Evolutionary conservation across 768 basidiomycete species (phyloP).

Genomic region (Agaricus sinodeliciosus): DNA sequence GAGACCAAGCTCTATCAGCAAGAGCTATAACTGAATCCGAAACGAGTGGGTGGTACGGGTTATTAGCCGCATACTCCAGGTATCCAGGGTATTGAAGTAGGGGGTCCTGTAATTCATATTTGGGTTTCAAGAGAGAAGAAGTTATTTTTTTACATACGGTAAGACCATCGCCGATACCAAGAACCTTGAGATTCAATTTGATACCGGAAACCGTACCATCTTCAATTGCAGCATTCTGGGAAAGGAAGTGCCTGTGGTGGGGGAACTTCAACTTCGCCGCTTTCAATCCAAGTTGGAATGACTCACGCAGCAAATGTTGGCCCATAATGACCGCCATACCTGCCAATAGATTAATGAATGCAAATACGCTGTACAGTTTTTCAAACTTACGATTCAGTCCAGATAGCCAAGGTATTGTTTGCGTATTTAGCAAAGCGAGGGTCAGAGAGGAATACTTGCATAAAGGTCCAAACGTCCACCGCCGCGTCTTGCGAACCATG

Average conservation of each 20-base stretch:
- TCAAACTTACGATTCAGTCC: constrained; percentile 51
- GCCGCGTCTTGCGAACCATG: constrained; percentile 50
- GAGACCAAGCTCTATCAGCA: constrained; percentile 38
- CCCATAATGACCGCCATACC: constrained; percentile 69
- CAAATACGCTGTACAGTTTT: neutral
- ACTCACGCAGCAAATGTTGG: constrained; percentile 55
- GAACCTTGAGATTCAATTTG: constrained; percentile 49
- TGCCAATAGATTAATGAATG: constrained; percentile 15
- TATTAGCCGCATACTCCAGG: constrained; percentile 45
- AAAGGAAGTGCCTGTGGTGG: constrained; percentile 39
- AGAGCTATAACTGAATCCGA: constrained; percentile 29
- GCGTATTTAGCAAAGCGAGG: constrained; percentile 43
- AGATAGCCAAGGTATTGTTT: constrained; percentile 43
- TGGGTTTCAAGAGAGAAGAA: neutral
- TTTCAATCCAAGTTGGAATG: neutral
- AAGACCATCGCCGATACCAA: constrained; percentile 59
- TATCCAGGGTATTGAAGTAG: constrained; percentile 54
- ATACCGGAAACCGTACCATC: constrained; percentile 37
- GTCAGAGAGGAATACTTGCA: constrained; percentile 58
- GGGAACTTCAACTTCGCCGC: neutral
- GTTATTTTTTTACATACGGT: constrained; percentile 31
- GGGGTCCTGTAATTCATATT: constrained; percentile 24
- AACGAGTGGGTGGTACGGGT: constrained; percentile 53
- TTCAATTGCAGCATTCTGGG: constrained; percentile 52
- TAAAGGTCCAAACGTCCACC: constrained; percentile 50